Conservation (phyloP, 164 flowering plant species). For the Piper longum region DNA sequence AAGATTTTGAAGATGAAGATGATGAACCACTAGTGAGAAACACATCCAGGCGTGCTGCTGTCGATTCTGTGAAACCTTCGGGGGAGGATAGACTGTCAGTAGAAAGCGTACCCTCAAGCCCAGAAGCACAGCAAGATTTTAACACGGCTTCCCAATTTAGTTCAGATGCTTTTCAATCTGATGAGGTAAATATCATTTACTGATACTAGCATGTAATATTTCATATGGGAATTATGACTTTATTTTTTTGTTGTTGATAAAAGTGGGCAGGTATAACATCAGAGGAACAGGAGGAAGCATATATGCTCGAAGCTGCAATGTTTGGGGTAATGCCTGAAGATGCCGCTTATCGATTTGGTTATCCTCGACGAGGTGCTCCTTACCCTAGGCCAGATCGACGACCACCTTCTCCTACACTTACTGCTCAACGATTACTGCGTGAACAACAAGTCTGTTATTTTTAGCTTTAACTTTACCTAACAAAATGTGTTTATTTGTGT, state of each 20-base stretch:
- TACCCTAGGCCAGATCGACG: constrained; percentile 41
- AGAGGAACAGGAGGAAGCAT: constrained; percentile 95
- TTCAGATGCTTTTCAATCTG: constrained; percentile 39
- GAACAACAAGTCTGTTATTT: constrained; percentile 76
- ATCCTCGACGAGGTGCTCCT: constrained; percentile 22
- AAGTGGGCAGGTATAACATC: constrained; percentile 99
- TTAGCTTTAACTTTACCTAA: background rate
- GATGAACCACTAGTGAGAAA: constrained; percentile 57
- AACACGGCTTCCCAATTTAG: constrained; percentile 20
- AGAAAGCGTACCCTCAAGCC: constrained; percentile 41
- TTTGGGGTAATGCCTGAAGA: constrained; percentile 88
- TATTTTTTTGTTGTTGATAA: background rate
- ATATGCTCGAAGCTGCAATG: constrained; percentile 99
- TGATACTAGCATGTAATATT: background rate
- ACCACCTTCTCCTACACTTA: constrained; percentile 78
- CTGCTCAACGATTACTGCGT: constrained; percentile 74
- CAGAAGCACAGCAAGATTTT: constrained; percentile 14
- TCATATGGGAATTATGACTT: background rate
- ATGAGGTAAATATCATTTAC: constrained; percentile 28
- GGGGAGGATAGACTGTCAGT: constrained; percentile 25
- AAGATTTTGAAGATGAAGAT: constrained; percentile 56
- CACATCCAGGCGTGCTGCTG: constrained; percentile 38
- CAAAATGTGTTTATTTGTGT: background rate
- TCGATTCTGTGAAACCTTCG: constrained; percentile 25
- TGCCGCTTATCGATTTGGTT: constrained; percentile 38